Evolutionary conservation across 495 filamentous ascomycete genomes (phyloP), one percentile per base, ranked within the genome.

Genomic region (Penicillium soppii): DNA sequence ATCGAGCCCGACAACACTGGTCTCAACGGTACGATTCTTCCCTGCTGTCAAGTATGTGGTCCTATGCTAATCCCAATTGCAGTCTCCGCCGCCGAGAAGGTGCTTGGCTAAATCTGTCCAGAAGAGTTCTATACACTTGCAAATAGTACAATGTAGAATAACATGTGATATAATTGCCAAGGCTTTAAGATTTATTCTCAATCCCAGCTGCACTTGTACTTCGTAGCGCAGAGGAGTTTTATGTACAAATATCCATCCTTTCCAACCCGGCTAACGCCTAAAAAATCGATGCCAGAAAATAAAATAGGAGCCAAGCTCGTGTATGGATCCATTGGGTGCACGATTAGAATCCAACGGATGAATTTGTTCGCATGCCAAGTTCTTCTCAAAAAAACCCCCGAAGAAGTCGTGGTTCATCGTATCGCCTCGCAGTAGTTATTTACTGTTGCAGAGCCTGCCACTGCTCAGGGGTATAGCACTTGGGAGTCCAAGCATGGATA

Each of bases 401-500:
- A 40, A 2, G 36, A 49, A 32, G n/a, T 22, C 12, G 13, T 49
- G n/a, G 17, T 30, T 32, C 25, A 15, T 29, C 33, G 29, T 38
- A 29, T 7, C 4, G 6, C 30, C 29, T 25, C 9, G 9, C 7
- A 32, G n/a, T n/a, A 2, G 9, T 17, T 2, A 39, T 22, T 52
- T 66, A 68, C 60, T 73, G 72, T 63, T 80, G 79, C 69, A 86
- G 79, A 66, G 79, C 85, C 74, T 87, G 83, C 85, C 89, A 97
- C 74, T 98, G 90, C 67, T 92, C 92, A 1, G 91, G 90, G 13
- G 94, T 97, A 75, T 87, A 90, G 70, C 95, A 97, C 72, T 92
- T 96, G 20, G 94, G 90, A 50, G 89, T 92, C 94, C 94, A 98
- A n/a, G 94, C 94, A 77, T 98, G 94, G 48, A 98, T 96, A 38